Percentiles rank a stretch among this genome's conserved stretches.
Evolutionary conservation across 2,329 filamentous ascomycete genomes (phyloP).

Genomic region (Epichloe sylvatica): DNA sequence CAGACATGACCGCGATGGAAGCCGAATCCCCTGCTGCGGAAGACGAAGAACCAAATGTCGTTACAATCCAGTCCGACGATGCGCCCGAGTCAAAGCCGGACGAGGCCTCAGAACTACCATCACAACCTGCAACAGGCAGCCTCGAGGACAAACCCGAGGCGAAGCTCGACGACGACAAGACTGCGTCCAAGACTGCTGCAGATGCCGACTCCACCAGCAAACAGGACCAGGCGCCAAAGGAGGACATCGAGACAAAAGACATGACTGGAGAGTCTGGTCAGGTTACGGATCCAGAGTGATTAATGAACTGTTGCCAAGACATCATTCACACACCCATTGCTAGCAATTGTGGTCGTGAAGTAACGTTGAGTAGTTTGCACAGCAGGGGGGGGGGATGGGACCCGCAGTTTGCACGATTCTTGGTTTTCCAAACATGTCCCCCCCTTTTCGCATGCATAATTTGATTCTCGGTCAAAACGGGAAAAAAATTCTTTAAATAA

Average conservation of each 20-base stretch:
- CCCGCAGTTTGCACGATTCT: background rate
- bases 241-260: slow-evolving; percentile 3
- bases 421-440: too few species aligned
- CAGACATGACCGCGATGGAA: slow-evolving; percentile 2
- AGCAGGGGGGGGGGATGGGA: background rate
- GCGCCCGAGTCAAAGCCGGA: background rate
- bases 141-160: background rate
- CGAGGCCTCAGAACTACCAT: background rate
- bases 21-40: background rate
- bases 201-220: background rate
- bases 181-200: background rate
- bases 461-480: background rate
- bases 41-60: background rate
- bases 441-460: background rate
- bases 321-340: background rate
- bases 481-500: accelerated
- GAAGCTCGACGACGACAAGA: background rate
- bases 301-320: background rate
- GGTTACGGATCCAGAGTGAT: slow-evolving; percentile 4
- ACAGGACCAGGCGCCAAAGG: background rate
- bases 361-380: background rate
- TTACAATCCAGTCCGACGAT: background rate
- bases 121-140: background rate
- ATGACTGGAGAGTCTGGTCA: slow-evolving; percentile 3
- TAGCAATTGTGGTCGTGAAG: background rate